phyloP scores from a whole-genome alignment of 768 basidiomycete species.

The Pisolithus tinctorius region DNA sequence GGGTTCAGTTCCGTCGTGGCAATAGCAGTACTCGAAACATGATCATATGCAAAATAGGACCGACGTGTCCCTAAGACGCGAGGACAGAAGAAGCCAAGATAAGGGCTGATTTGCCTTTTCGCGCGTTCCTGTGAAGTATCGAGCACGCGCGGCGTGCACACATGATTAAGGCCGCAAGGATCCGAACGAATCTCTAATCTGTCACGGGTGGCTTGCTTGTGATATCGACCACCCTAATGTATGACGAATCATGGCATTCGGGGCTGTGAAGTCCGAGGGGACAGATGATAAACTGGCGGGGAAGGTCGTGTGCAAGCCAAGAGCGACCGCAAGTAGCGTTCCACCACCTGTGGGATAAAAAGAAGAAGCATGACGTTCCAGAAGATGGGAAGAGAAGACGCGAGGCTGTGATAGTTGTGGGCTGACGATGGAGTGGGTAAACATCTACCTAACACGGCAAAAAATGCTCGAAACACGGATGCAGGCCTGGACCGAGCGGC shows the following conservation, averaged over 20 bases:
- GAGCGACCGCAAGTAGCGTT: too few relatives aligned
- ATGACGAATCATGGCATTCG: too few relatives aligned
- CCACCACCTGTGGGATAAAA: not conserved
- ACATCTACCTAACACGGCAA: not conserved
- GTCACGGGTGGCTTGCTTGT: too few relatives aligned
- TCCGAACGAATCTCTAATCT: too few relatives aligned
- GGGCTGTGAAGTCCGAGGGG: too few relatives aligned
- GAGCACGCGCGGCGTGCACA: too few relatives aligned
- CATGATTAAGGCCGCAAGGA: too few relatives aligned
- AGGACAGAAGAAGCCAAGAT: not conserved
- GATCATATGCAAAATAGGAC: not conserved
- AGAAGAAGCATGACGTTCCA: not conserved
- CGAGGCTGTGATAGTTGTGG: not conserved
- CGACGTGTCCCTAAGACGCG: not conserved
- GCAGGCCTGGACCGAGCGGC: not conserved
- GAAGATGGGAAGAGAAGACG: not conserved
- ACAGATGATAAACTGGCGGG: too few relatives aligned
- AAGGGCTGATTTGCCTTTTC: not conserved
- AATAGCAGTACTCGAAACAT: too few relatives aligned
- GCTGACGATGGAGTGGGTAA: not conserved
- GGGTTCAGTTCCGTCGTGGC: too few relatives aligned
- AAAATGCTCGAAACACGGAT: not conserved
- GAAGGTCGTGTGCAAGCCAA: too few relatives aligned
- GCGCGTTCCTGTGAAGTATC: not conserved
- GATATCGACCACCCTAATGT: too few relatives aligned